These are phyloP conservation scores for Rhododendron williamsianum DNA, from an alignment of 148 eudicot genomes.

Conservation along the genomic window DNA sequence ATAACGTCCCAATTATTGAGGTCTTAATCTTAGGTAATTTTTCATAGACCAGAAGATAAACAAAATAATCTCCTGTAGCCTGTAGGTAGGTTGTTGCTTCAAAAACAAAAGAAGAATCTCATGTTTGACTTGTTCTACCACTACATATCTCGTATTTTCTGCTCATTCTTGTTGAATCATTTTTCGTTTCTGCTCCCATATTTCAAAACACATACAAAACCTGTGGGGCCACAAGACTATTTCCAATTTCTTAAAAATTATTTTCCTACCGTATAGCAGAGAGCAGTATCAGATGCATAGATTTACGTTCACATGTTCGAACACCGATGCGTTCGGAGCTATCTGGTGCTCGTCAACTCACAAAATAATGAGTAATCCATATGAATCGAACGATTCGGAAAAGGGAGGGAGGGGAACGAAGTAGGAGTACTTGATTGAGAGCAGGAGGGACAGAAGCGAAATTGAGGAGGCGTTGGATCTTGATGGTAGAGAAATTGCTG, in stretches of 20 bases:
- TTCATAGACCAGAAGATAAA: background rate
- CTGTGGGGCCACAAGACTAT: no score
- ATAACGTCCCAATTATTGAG: background rate
- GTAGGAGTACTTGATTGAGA: slow-evolving; percentile 43
- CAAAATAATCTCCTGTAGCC: background rate
- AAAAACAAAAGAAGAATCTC: background rate
- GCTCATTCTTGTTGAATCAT: no score
- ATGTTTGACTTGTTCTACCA: background rate
- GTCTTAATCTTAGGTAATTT: background rate
- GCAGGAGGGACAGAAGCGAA: slow-evolving; percentile 48
- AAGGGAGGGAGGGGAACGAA: background rate
- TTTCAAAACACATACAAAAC: no score
- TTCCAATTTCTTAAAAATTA: no score
- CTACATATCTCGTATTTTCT: no score
- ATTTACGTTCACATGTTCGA: no score
- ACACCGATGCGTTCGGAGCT: no score
- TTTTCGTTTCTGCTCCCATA: no score
- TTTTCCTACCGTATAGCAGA: no score
- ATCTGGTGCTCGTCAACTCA: background rate
- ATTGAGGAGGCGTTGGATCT: slow-evolving; percentile 33
- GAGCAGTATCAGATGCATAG: background rate
- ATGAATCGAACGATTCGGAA: background rate
- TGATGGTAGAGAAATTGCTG: slow-evolving; percentile 52
- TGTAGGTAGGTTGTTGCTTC: background rate
- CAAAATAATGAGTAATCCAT: no score